These are phyloP conservation scores for Ophiostoma himal-ulmi DNA, from an alignment of 2,329 filamentous ascomycete species.

Conservation along the genomic window DNA sequence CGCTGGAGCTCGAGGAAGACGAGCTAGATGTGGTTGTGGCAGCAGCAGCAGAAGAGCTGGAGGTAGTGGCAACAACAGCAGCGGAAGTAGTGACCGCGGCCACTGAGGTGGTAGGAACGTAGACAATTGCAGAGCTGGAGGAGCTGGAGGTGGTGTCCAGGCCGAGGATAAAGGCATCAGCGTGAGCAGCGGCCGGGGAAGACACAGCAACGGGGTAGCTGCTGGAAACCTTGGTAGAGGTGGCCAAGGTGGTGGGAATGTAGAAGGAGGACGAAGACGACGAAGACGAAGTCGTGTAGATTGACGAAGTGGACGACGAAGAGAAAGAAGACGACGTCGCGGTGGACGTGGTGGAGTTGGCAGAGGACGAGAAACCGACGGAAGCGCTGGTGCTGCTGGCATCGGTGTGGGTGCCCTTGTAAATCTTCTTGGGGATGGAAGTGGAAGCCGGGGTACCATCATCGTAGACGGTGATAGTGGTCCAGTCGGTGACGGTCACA, in stretches of 20 bases:
- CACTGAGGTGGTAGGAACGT: slow-evolving; percentile 10
- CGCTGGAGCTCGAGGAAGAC: slow-evolving; percentile 13
- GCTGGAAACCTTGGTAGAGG: slow-evolving; percentile 15
- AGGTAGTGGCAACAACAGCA: slow-evolving; percentile 25
- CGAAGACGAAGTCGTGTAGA: slow-evolving; percentile 10
- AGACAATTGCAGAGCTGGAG: neutral
- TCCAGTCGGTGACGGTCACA: slow-evolving; percentile 36
- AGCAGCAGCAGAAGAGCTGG: slow-evolving; percentile 24
- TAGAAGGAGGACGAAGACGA: slow-evolving; percentile 6
- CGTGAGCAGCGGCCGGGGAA: neutral
- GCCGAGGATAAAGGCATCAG: neutral
- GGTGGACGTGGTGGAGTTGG: slow-evolving; percentile 17
- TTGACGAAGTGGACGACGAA: slow-evolving; percentile 16
- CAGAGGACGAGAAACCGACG: slow-evolving; percentile 19
- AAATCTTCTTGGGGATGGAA: slow-evolving; percentile 23
- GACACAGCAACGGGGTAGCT: slow-evolving; percentile 20
- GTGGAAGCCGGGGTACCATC: slow-evolving; percentile 25
- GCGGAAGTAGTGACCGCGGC: slow-evolving; percentile 20
- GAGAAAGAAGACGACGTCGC: slow-evolving; percentile 19
- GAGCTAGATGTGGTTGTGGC: slow-evolving; percentile 15
- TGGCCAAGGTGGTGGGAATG: slow-evolving; percentile 23
- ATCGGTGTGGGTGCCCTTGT: slow-evolving; percentile 25
- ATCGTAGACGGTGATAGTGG: slow-evolving; percentile 40
- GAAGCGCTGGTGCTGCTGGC: slow-evolving; percentile 17
- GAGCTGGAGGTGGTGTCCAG: slow-evolving; percentile 1